Base-by-base conservation (phyloP, 169 alveolate species). In the Eimeria brunetti region DNA sequence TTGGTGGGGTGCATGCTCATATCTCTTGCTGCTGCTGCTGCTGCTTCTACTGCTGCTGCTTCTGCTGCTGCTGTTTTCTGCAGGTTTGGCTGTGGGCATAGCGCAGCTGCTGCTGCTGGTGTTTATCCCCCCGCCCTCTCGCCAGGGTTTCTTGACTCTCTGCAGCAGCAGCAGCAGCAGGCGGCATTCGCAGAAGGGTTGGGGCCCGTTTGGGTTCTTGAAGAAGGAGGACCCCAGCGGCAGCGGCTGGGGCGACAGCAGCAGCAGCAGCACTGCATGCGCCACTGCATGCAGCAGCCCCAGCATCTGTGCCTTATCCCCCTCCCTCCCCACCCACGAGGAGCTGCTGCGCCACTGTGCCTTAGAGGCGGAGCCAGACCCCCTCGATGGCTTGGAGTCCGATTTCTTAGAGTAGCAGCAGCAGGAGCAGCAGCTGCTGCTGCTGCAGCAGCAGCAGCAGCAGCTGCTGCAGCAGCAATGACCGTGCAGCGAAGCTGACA, bases 21-120 rank as follows among this genome's bases (percentile, higher is more conserved):
- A 8, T 64, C 27, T 64, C 20, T 24, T n/a, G 67, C 67, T 58
- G 67, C 67, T 58, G 14, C 67, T 58, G 67, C 4, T 58, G 1
- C 22, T 58, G 67, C 67, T 58, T 16, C 67, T 58, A 24, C 14
- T 24, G 67, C 67, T 58, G 67, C 67, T 58, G 67, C 67, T 30
- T 0, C 9, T 81, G 49, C 69, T 46, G 64, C 69, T 81, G 64
- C 4, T 24, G 20, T 24, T 8, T 51, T 30, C 0, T 51, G 64
- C 89, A 81, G 89, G 89, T 7, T 81, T 81, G 11, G 16, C 71
- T 18, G 89, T 81, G 38, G 89, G 89, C 11, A n/a, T 51, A 44
- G 89, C 89, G 73, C 89, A 81, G 69, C 27, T 81, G 71, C n/a
- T 81, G 89, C 49, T 81, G 36, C 51, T 81, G 41, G 89, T 46